Percentiles rank a stretch among this genome's conserved stretches.
phyloP scores from a whole-genome alignment of 148 eudicot species.

The Dysphania ambrosioides region DNA sequence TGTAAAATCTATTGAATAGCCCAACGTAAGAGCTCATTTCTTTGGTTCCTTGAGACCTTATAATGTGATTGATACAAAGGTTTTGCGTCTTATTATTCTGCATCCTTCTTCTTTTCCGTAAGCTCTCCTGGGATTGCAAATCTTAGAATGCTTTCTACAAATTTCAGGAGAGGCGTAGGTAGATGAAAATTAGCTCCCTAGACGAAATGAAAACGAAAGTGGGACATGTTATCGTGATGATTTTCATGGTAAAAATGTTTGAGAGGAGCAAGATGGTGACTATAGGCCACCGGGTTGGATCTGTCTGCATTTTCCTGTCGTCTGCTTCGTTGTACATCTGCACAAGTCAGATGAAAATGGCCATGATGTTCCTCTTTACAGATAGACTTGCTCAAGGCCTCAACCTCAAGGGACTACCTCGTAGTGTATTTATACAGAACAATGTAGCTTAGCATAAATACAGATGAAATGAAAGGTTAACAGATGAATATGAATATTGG shows the following conservation, averaged over 20 bases:
- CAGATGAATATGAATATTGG: too few species aligned
- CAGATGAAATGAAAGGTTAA: too few species aligned
- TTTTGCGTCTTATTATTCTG: not conserved
- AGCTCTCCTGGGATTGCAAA: not conserved
- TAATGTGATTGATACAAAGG: not conserved
- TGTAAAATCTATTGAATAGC: too few species aligned
- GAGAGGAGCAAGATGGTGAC: constrained; percentile 98
- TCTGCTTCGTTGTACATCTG: constrained; percentile 91
- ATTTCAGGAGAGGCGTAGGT: constrained; percentile 80
- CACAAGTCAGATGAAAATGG: constrained; percentile 49
- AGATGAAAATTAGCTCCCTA: constrained; percentile 96
- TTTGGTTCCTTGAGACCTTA: too few species aligned
- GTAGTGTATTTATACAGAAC: too few species aligned
- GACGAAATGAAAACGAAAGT: constrained; percentile 92
- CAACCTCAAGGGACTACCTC: too few species aligned
- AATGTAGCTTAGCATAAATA: too few species aligned
- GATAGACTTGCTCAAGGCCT: not conserved
- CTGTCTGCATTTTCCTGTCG: constrained; percentile 85
- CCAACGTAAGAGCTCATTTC: too few species aligned
- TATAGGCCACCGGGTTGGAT: constrained; percentile 79
- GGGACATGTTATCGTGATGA: constrained; percentile 95
- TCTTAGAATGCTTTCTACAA: not conserved
- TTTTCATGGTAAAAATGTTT: constrained; percentile 91
- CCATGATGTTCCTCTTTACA: not conserved
- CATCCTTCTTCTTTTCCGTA: not conserved